phyloP scores from a whole-genome alignment of 2,329 filamentous ascomycete species.

The Fusarium sp. region DNA sequence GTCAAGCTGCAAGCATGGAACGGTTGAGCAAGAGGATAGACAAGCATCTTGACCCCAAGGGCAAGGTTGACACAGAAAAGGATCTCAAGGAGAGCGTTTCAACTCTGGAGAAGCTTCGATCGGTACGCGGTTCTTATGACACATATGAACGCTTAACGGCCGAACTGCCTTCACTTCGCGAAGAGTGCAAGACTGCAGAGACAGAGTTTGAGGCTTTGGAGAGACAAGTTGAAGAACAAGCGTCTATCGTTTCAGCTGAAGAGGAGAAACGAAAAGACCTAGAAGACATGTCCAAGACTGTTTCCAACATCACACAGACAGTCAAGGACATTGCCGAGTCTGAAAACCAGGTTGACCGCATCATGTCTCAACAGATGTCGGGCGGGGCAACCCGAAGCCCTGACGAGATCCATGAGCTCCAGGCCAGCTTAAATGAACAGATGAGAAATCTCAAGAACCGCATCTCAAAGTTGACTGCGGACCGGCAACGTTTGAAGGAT shows the following conservation, averaged over 20 bases:
- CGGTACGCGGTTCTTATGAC: conserved; percentile 77
- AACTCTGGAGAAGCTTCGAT: conserved; percentile 69
- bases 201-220: conserved; percentile 71
- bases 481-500: conserved; percentile 78
- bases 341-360: conserved; percentile 77
- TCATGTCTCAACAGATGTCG: conserved; percentile 80
- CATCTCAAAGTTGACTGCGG: conserved; percentile 73
- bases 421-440: conserved; percentile 75
- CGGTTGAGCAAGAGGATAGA: conserved; percentile 76
- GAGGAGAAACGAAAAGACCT: conserved; percentile 77
- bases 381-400: conserved; percentile 74
- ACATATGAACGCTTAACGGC: conserved; percentile 75
- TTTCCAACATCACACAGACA: conserved; percentile 79
- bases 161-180: conserved; percentile 77
- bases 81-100: conserved; percentile 65
- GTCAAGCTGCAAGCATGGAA: conserved; percentile 67
- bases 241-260: conserved; percentile 72
- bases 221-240: conserved; percentile 73
- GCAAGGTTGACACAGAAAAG: conserved; percentile 71
- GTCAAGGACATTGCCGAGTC: conserved; percentile 78
- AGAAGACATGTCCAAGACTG: conserved; percentile 80
- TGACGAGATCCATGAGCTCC: conserved; percentile 85
- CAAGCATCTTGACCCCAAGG: conserved; percentile 70
- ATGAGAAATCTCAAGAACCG: conserved; percentile 72
- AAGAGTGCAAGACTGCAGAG: conserved; percentile 72